Evolutionary conservation across 1,284 basidiomycete genomes (phyloP).

Genomic region (Ceratobasidium sp.): DNA sequence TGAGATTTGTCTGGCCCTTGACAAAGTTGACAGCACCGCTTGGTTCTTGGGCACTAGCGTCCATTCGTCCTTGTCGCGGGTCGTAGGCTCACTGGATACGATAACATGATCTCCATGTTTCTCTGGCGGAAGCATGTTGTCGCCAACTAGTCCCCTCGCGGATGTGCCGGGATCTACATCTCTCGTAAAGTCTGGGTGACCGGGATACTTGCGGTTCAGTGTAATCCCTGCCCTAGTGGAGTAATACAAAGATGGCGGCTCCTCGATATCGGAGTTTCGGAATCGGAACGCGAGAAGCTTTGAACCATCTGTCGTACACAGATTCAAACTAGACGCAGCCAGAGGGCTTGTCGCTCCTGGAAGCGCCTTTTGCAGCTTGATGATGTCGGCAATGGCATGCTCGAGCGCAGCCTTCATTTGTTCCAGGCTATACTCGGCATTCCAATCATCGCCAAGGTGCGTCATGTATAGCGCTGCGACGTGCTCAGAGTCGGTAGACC

Average conservation of each 20-base stretch:
- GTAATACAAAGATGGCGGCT: conserved; percentile 51
- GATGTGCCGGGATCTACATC: neutral
- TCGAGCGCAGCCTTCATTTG: conserved; percentile 48
- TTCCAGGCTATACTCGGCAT: conserved; percentile 46
- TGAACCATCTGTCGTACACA: conserved; percentile 49
- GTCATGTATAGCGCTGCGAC: conserved; percentile 52
- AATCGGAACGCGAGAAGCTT: conserved; percentile 50
- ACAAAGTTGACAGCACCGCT: conserved; percentile 47
- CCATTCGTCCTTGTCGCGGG: conserved; percentile 49
- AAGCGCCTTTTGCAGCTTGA: conserved; percentile 45
- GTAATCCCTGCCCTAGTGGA: conserved; percentile 51
- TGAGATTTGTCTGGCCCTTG: neutral
- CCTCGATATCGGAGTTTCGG: conserved; percentile 49
- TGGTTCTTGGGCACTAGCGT: conserved; percentile 49
- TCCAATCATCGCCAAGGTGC: conserved; percentile 48
- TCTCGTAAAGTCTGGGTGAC: conserved; percentile 48
- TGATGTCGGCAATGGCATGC: conserved; percentile 46
- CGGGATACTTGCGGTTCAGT: conserved; percentile 51
- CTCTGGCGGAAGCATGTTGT: conserved; percentile 42
- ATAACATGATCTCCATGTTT: conserved; percentile 51
- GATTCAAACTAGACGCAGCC: conserved; percentile 45
- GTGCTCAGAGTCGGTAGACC: conserved; percentile 53
- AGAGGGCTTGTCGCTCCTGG: conserved; percentile 39
- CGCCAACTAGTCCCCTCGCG: conserved; percentile 27
- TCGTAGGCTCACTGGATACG: conserved; percentile 51